phyloP scores from a whole-genome alignment of 345 rosid genomes.

The Anastatica hierochuntica region DNA sequence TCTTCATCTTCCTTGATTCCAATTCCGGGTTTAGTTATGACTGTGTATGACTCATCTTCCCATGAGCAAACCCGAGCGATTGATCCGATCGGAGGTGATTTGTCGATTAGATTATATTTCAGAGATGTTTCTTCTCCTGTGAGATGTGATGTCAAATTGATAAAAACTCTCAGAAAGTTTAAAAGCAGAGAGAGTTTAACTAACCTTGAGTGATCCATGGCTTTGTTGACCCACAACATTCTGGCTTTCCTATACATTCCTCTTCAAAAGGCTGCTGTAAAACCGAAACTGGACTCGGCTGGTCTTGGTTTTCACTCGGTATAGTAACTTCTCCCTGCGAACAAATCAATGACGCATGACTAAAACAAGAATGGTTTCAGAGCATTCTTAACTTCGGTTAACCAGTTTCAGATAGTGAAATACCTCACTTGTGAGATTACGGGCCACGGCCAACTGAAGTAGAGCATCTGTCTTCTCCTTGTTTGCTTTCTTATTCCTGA shows the following conservation, averaged over 20 bases:
- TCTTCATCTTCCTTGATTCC: constrained; percentile 43
- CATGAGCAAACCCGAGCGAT: constrained; percentile 50
- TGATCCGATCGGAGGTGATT: too few species aligned
- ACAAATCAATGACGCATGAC: too few species aligned
- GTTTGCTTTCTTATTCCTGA: constrained; percentile 51
- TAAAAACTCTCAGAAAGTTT: constrained; percentile 3
- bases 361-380: too few species aligned
- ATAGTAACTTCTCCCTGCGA: constrained; percentile 46
- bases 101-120: constrained; percentile 69
- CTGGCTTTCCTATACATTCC: constrained; percentile 38
- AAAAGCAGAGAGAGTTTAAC: constrained; percentile 2
- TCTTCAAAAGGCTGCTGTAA: constrained; percentile 70
- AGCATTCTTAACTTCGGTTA: too few species aligned
- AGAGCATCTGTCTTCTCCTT: constrained; percentile 49
- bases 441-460: too few species aligned
- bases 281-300: constrained; percentile 89
- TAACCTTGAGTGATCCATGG: constrained; percentile 43
- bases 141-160: too few species aligned
- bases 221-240: constrained; percentile 36
- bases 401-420: background rate
- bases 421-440: constrained; percentile 63
- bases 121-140: constrained; percentile 39
- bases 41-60: constrained; percentile 38
- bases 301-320: constrained; percentile 64
- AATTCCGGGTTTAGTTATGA: constrained; percentile 23